A percentile compares a stretch with the other conserved stretches of the same genome.
Evolutionary conservation across 495 filamentous ascomycete genomes (phyloP).

Genomic region (Penicillium canescens): DNA sequence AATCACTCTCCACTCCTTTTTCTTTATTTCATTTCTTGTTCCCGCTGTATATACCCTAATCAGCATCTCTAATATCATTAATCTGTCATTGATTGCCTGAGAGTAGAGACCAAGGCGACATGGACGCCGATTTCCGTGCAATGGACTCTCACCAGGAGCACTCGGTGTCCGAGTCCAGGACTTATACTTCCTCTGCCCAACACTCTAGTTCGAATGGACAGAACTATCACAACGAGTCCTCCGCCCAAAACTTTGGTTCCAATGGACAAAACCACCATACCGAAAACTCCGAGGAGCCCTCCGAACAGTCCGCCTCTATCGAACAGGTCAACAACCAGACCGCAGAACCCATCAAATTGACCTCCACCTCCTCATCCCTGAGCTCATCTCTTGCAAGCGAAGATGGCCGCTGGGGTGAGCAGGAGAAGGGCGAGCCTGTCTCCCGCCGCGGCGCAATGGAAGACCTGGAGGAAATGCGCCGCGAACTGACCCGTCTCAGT

Average conservation of each 20-base stretch:
- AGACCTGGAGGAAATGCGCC: slow-evolving; percentile 67
- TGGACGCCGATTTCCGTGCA: slow-evolving; percentile 24
- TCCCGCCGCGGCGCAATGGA: slow-evolving; percentile 65
- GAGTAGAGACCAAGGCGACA: slow-evolving; percentile 19
- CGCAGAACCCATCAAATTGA: slow-evolving; percentile 11
- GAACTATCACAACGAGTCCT: background rate
- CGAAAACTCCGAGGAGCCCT: background rate
- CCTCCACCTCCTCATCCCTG: slow-evolving; percentile 21
- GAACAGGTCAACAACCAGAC: slow-evolving; percentile 10
- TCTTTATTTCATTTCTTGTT: background rate
- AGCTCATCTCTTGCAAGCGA: slow-evolving; percentile 19
- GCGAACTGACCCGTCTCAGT: slow-evolving; percentile 62
- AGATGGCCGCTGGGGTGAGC: slow-evolving; percentile 76
- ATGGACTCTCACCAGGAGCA: slow-evolving; percentile 13
- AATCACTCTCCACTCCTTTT: slow-evolving; percentile 7
- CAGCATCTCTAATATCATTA: slow-evolving; percentile 10
- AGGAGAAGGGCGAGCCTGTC: slow-evolving; percentile 63
- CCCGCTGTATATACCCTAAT: slow-evolving; percentile 15
- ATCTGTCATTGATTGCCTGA: slow-evolving; percentile 15
- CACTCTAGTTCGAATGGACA: background rate
- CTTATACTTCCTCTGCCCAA: background rate
- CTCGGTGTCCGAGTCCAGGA: background rate
- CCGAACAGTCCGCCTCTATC: background rate
- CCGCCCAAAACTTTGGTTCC: background rate
- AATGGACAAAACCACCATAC: background rate